Percentiles rank a stretch among this genome's conserved stretches.
Evolutionary conservation across 257 asterid genomes (phyloP).

Genomic region (Marsdenia floribunda): DNA sequence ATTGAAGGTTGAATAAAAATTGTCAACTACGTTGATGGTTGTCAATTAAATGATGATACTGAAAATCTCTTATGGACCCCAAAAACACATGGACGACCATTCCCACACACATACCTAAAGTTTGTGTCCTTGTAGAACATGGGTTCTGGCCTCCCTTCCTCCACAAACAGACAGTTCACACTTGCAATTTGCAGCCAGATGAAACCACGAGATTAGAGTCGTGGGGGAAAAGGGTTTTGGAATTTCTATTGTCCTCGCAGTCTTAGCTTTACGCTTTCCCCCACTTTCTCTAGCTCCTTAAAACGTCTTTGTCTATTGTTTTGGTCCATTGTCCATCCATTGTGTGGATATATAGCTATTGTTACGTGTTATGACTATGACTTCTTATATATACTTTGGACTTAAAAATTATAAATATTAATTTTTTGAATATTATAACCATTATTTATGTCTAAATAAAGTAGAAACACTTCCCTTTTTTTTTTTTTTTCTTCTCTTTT

Average conservation of each 20-base stretch:
- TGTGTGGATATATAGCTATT: background rate
- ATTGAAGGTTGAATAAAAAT: background rate
- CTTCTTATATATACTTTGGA: background rate
- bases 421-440: no score
- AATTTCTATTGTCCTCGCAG: background rate
- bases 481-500: no score
- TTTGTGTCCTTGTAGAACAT: constrained; percentile 3
- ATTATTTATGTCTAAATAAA: no score
- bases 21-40: background rate
- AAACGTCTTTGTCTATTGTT: constrained; percentile 4
- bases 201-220: background rate
- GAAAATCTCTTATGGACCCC: constrained; percentile 2
- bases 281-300: background rate
- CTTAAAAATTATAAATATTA: no score
- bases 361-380: background rate
- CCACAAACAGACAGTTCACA: constrained; percentile 31
- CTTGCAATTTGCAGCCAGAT: constrained; percentile 7
- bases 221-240: background rate
- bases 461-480: no score
- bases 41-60: background rate
- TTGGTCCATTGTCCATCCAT: constrained; percentile 1
- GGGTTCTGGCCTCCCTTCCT: background rate
- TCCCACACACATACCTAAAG: background rate
- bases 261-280: background rate
- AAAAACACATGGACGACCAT: background rate